Evolutionary conservation across 2,329 filamentous ascomycete genomes (phyloP).

Genomic region (Calonectria pseudoreteaudii): DNA sequence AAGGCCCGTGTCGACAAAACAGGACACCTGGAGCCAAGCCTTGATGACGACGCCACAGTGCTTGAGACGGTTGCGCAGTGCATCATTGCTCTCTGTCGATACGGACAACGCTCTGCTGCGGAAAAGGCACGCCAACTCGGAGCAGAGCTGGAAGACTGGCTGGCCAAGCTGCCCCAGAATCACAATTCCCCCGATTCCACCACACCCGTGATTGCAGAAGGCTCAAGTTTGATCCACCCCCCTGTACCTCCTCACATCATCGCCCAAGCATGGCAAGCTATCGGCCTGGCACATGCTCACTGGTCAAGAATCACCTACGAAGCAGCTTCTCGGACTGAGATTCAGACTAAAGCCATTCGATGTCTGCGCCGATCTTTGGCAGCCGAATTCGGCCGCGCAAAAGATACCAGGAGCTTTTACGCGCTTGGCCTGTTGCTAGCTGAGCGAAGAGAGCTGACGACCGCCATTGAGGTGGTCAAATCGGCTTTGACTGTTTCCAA

Average conservation of each 20-base stretch:
- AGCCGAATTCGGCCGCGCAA: constrained; percentile 72
- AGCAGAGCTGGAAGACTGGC: constrained; percentile 78
- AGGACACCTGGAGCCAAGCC: constrained; percentile 74
- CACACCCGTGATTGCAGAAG: constrained; percentile 45
- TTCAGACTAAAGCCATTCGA: constrained; percentile 82
- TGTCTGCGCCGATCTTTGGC: constrained; percentile 80
- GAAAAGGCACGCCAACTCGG: constrained; percentile 83
- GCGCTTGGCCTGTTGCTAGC: constrained; percentile 87
- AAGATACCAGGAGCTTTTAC: constrained; percentile 83
- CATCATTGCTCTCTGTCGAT: constrained; percentile 83
- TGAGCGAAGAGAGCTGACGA: constrained; percentile 83
- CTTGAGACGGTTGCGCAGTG: constrained; percentile 84
- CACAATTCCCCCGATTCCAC: constrained; percentile 42
- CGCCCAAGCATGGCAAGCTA: constrained; percentile 82
- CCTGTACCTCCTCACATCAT: constrained; percentile 70
- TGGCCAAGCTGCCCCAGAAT: constrained; percentile 68
- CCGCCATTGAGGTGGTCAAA: constrained; percentile 86
- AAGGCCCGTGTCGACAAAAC: constrained; percentile 87
- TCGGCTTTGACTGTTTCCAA: constrained; percentile 75
- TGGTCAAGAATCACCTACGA: constrained; percentile 89
- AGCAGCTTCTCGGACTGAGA: constrained; percentile 74
- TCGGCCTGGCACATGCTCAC: constrained; percentile 87
- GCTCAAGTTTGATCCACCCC: constrained; percentile 51
- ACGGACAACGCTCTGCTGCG: constrained; percentile 78
- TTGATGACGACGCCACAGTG: constrained; percentile 84